A percentile compares a stretch with the other conserved stretches of the same genome.
phyloP scores from a whole-genome alignment of 139 green algal species.

The Haematococcus sp. region DNA sequence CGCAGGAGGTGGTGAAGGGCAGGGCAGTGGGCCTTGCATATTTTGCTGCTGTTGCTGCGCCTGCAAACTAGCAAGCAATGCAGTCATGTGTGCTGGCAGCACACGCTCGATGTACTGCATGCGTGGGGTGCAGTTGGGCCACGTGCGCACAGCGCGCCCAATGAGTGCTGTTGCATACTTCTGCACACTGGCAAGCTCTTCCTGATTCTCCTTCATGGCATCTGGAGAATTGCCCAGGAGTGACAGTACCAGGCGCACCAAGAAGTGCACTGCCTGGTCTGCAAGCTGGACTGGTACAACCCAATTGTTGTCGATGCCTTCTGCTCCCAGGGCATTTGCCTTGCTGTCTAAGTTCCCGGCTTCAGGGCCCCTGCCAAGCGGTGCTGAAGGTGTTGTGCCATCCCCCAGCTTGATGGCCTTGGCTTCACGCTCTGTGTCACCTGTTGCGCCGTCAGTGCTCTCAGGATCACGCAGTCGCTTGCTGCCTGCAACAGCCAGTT shows the following conservation, averaged over 20 bases:
- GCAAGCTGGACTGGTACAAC: no score
- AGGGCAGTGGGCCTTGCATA: background rate
- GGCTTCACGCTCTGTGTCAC: background rate
- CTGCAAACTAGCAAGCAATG: background rate
- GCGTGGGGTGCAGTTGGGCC: background rate
- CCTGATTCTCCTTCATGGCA: no score
- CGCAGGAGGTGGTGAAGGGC: background rate
- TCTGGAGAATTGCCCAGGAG: no score
- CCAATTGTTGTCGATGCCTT: no score
- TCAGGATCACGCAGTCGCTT: background rate
- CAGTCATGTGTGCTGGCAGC: slow-evolving; percentile 31
- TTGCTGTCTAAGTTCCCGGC: no score
- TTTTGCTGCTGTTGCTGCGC: background rate
- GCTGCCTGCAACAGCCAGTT: background rate
- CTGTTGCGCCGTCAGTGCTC: background rate
- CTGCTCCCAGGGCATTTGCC: no score
- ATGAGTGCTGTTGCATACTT: background rate
- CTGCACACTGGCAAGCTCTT: no score
- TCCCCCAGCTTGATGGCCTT: slow-evolving; percentile 5
- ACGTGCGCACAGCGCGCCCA: background rate
- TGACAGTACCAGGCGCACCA: no score
- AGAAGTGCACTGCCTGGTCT: no score
- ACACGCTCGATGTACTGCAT: slow-evolving; percentile 79
- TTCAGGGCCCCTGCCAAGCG: background rate
- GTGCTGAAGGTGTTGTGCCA: background rate